Evolutionary conservation across 805 yeast species (phyloP).

Genomic region (Nakazawaea peltata): DNA sequence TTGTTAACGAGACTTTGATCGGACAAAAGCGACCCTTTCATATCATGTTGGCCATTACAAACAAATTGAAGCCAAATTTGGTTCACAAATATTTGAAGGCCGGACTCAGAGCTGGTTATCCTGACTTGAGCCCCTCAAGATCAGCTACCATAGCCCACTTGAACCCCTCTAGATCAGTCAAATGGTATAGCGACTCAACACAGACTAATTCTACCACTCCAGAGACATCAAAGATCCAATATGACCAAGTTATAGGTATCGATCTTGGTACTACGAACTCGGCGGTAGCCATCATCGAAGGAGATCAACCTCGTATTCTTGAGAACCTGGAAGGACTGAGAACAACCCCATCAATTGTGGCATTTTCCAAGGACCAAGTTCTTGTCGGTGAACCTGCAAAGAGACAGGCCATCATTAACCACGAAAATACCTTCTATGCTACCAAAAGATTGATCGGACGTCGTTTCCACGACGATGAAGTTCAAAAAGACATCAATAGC

Average conservation of each 20-base stretch:
- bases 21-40: no score
- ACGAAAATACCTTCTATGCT: slow-evolving; percentile 88
- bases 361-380: slow-evolving; percentile 78
- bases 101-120: no score
- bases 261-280: slow-evolving; percentile 88
- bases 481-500: slow-evolving; percentile 79
- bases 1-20: no score
- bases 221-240: no score
- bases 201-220: no score
- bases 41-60: no score
- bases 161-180: no score
- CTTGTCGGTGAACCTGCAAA: slow-evolving; percentile 93
- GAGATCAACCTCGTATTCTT: slow-evolving; percentile 65
- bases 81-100: no score
- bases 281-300: slow-evolving; percentile 82
- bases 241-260: slow-evolving; percentile 83
- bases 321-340: slow-evolving; percentile 75
- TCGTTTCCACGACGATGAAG: slow-evolving; percentile 82
- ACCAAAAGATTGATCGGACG: slow-evolving; percentile 94
- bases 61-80: no score
- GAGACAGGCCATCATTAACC: slow-evolving; percentile 93
- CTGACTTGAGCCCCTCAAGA: no score
- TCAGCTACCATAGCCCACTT: no score
- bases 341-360: slow-evolving; percentile 91
- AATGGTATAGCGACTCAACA: no score